Evolutionary conservation across 1,284 basidiomycete genomes (phyloP).

Genomic region (Wallemia mellicola): DNA sequence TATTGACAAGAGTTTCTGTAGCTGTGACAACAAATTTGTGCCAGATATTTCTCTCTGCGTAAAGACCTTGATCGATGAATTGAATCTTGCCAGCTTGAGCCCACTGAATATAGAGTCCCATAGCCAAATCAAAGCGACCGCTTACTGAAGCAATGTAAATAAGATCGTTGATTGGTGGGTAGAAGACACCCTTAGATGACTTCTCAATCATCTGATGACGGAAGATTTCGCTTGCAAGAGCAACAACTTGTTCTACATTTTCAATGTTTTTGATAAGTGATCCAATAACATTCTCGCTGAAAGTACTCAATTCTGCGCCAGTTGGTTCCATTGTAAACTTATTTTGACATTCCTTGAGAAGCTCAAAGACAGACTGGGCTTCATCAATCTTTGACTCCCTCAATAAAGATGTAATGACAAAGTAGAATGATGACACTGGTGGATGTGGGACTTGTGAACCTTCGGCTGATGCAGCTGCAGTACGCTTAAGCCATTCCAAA

Average conservation of each 20-base stretch:
- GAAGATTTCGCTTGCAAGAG: neutral
- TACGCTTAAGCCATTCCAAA: constrained; percentile 1
- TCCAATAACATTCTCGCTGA: neutral
- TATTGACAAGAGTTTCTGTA: neutral
- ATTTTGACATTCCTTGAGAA: neutral
- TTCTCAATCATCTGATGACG: neutral
- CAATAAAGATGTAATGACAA: neutral
- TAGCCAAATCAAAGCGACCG: neutral
- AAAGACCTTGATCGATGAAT: neutral
- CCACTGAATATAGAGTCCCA: neutral
- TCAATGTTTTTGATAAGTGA: neutral
- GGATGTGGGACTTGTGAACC: neutral
- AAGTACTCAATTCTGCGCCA: neutral
- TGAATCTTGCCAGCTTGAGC: neutral
- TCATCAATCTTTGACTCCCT: neutral
- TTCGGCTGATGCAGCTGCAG: neutral
- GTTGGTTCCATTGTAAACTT: neutral
- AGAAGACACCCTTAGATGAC: neutral
- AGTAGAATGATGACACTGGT: neutral
- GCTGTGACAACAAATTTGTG: neutral
- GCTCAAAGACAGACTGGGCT: neutral
- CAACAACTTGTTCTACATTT: neutral
- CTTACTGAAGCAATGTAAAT: neutral
- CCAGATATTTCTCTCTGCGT: neutral
- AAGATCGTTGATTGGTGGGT: neutral